Percentiles rank a stretch among this genome's conserved stretches.
These are phyloP conservation scores for Auricularia sp. DNA, from an alignment of 768 basidiomycete genomes.

Conservation along the genomic window DNA sequence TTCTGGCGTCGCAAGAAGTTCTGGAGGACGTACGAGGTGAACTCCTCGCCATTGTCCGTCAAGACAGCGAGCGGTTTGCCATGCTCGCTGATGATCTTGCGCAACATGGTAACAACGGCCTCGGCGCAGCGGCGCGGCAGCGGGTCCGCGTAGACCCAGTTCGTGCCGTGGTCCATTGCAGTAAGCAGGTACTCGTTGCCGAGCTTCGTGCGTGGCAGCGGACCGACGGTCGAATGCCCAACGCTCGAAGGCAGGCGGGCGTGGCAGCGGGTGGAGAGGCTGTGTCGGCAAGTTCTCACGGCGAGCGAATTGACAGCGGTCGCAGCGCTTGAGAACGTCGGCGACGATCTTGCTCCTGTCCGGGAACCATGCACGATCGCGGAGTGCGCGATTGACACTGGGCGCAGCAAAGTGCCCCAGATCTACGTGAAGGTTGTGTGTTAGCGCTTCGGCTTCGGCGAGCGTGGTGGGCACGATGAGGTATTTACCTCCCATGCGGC, in stretches of 20 bases:
- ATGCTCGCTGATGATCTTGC: slow-evolving; percentile 6
- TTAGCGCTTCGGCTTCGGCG: not conserved
- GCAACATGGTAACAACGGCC: slow-evolving; percentile 1
- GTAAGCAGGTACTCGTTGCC: slow-evolving; percentile 15
- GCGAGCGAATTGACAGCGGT: slow-evolving; percentile 14
- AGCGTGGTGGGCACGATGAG: not conserved
- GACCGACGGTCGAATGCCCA: slow-evolving; percentile 15
- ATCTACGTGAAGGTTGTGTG: slow-evolving; percentile 7
- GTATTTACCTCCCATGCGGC: not conserved
- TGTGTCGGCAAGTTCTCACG: slow-evolving; percentile 8
- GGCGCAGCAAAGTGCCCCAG: slow-evolving; percentile 14
- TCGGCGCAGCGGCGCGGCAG: slow-evolving; percentile 7
- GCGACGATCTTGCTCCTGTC: slow-evolving; percentile 6
- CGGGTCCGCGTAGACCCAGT: slow-evolving; percentile 3
- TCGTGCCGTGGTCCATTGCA: slow-evolving; percentile 9
- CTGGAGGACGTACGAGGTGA: slow-evolving; percentile 11
- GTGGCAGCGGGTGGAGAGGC: slow-evolving; percentile 15
- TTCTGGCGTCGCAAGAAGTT: slow-evolving; percentile 1
- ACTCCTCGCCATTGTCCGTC: slow-evolving; percentile 16
- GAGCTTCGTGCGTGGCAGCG: slow-evolving; percentile 8
- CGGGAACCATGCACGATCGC: not conserved
- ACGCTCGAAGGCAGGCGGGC: slow-evolving; percentile 10
- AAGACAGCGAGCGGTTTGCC: slow-evolving; percentile 12
- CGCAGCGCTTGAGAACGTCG: slow-evolving; percentile 10
- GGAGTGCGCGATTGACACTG: slow-evolving; percentile 9